phyloP scores from a whole-genome alignment of 2,329 filamentous ascomycete species.

The Xylaria multiplex region DNA sequence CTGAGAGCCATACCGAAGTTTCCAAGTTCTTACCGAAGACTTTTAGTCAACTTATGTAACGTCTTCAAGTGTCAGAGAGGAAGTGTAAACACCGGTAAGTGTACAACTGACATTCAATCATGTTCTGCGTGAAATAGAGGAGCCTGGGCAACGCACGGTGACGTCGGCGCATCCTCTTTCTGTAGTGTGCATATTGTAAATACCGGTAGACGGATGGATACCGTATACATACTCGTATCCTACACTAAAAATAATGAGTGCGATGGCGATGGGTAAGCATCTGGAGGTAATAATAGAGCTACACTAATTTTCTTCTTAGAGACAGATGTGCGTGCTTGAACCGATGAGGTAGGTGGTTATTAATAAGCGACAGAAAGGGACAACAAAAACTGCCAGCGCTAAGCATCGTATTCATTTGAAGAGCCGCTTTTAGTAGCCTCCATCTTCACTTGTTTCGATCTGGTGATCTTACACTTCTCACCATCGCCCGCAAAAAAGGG shows the following conservation, averaged over 20 bases:
- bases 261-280: neutral
- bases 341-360: conserved; percentile 6
- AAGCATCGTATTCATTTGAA: neutral
- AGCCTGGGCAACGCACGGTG: neutral
- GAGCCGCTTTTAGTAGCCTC: neutral
- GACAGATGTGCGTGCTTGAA: neutral
- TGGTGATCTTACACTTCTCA: neutral
- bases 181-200: neutral
- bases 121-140: neutral
- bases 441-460: neutral
- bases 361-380: conserved; percentile 9
- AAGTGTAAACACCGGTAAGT: conserved; percentile 19
- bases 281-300: too few relatives aligned
- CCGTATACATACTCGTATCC: neutral
- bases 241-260: neutral
- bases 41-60: conserved; percentile 11
- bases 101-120: neutral
- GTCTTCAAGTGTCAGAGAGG: conserved; percentile 11
- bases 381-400: neutral
- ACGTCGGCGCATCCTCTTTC: neutral
- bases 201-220: neutral
- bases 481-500: neutral
- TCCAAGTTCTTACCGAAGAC: conserved; percentile 4
- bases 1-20: conserved; percentile 26
- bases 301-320: neutral